phyloP scores from a whole-genome alignment of 2,329 filamentous ascomycete genomes.

The Dendryphion nanum region DNA sequence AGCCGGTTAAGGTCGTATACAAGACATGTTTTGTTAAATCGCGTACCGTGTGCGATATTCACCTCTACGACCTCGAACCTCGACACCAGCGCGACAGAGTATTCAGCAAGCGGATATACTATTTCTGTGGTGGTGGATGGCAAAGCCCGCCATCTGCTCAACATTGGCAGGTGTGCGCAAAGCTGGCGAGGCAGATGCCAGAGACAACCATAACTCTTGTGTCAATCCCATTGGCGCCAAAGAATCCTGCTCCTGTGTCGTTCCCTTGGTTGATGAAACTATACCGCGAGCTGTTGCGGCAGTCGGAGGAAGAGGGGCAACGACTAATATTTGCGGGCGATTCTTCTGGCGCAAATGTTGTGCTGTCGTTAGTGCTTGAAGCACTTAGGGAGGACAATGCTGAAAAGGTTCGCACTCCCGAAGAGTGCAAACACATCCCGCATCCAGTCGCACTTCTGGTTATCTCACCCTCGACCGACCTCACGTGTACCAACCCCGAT shows the following conservation, averaged over 20 bases:
- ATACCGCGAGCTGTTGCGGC: constrained; percentile 43
- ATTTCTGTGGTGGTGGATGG: constrained; percentile 59
- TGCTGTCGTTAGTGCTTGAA: constrained; percentile 42
- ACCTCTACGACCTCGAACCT: constrained; percentile 46
- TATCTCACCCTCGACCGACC: constrained; percentile 52
- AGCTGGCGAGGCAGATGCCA: constrained; percentile 45
- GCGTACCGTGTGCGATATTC: constrained; percentile 43
- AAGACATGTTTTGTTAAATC: constrained; percentile 39
- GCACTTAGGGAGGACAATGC: constrained; percentile 34
- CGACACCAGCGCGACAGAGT: constrained; percentile 10
- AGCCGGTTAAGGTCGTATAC: constrained; percentile 33
- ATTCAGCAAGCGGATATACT: constrained; percentile 45
- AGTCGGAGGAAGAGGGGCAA: constrained; percentile 41
- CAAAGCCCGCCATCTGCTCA: constrained; percentile 49
- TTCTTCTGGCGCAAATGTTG: constrained; percentile 56
- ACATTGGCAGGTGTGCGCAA: constrained; percentile 54
- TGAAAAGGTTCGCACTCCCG: constrained; percentile 2
- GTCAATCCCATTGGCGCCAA: constrained; percentile 55
- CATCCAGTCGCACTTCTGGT: constrained; percentile 42
- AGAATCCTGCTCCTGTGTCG: constrained; percentile 48
- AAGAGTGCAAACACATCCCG: constrained; percentile 7
- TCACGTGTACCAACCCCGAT: constrained; percentile 47
- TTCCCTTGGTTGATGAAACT: constrained; percentile 50
- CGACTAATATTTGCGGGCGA: constrained; percentile 54
- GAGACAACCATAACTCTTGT: constrained; percentile 48